These are phyloP conservation scores for Pseudocercospora macadamiae DNA, from an alignment of 2,329 filamentous ascomycete genomes.

Conservation along the genomic window DNA sequence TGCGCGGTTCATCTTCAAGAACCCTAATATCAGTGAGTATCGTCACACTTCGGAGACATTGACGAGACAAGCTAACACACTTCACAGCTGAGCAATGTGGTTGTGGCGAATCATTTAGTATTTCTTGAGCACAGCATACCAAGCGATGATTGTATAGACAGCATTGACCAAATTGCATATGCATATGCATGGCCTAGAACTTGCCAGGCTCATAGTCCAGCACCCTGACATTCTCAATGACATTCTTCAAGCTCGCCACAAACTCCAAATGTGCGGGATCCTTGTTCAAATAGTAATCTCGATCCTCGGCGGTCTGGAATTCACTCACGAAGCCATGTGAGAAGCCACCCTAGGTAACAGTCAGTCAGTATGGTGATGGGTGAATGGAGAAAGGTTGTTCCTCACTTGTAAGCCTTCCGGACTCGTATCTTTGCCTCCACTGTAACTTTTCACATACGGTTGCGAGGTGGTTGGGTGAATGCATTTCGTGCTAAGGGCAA, in stretches of 20 bases:
- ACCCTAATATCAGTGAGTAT: constrained; percentile 94
- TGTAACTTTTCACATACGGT: constrained; percentile 62
- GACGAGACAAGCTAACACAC: constrained; percentile 21
- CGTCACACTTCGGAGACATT: not conserved
- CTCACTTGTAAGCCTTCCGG: constrained; percentile 62
- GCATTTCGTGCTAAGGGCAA: constrained; percentile 61
- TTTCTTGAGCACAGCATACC: too few relatives aligned
- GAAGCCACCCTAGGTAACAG: constrained; percentile 57
- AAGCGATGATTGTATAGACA: too few relatives aligned
- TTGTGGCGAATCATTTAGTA: constrained; percentile 90
- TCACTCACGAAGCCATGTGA: constrained; percentile 72
- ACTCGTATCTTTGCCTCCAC: constrained; percentile 65
- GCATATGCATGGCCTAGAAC: too few relatives aligned
- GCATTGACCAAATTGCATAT: too few relatives aligned
- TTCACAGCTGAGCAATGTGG: constrained; percentile 88
- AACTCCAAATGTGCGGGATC: constrained; percentile 68
- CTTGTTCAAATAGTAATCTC: constrained; percentile 67
- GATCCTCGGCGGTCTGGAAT: constrained; percentile 65
- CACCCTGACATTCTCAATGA: constrained; percentile 59
- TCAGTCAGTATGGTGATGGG: too few relatives aligned
- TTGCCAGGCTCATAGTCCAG: constrained; percentile 58
- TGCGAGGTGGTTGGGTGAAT: constrained; percentile 60
- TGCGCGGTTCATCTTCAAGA: constrained; percentile 89
- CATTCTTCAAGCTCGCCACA: constrained; percentile 48
- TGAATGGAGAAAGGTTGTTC: too few relatives aligned